A percentile compares a stretch with the other conserved stretches of the same genome.
Conservation (phyloP, 2,329 filamentous ascomycete species). For the Ophiostoma novo-ulmi region DNA sequence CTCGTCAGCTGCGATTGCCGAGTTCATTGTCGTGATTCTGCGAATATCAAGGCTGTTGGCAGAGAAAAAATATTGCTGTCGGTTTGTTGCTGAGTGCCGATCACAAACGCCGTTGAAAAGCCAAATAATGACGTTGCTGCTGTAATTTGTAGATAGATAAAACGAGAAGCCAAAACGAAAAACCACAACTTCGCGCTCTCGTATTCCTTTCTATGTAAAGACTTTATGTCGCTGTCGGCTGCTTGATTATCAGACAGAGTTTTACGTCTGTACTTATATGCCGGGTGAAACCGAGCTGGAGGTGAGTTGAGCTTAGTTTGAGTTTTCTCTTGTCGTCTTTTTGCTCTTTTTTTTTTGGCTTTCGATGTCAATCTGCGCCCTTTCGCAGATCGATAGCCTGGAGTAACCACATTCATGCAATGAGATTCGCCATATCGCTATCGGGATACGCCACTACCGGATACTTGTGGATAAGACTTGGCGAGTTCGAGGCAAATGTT, state of each 20-base stretch:
- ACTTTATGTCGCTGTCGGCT: neutral
- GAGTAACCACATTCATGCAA: neutral
- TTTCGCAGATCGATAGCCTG: constrained; percentile 5
- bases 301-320: no score
- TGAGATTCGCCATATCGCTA: constrained; percentile 5
- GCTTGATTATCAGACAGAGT: neutral
- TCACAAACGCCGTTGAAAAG: neutral
- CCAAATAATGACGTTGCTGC: neutral
- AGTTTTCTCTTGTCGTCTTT: neutral
- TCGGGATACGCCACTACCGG: constrained; percentile 11
- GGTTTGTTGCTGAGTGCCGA: neutral
- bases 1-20: constrained; percentile 20
- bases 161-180: neutral
- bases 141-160: neutral
- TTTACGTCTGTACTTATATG: constrained; percentile 2
- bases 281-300: neutral
- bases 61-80: neutral
- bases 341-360: neutral
- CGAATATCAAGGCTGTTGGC: neutral
- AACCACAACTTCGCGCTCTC: neutral
- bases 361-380: constrained; percentile 10
- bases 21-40: neutral
- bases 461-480: constrained; percentile 2
- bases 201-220: neutral
- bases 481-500: neutral